Base-by-base conservation (phyloP, 139 green algal genomes). In the Tetraselmis chui region DNA sequence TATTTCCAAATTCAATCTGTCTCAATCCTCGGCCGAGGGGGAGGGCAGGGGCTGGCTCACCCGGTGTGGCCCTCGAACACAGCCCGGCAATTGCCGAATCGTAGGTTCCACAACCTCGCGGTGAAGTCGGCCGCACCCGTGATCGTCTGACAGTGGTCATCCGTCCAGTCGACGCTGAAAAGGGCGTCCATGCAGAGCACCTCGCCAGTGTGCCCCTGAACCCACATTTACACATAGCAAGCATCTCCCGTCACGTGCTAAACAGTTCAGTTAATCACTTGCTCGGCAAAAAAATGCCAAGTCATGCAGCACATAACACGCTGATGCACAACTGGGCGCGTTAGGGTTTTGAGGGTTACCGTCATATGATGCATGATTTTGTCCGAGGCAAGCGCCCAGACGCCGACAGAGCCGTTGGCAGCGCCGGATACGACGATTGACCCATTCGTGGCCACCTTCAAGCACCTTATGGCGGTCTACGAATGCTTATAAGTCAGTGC, bases 111-210 rank as follows among this genome's bases (percentile, higher is more conserved):
- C 32, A 95, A 87, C 0, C 92, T 86, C 0, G 87, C 88, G 0
- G 91, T 94, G 31, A 77, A 75, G 86, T 97, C 94, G 75, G 95
- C 93, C 1, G 83, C 88, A 29, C 83, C 76, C 2, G 92, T 97
- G 0, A 96, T 67, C 11, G 45, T 67, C 45, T 67, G 45, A 18
- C 45, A 67, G 45, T 67, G 45, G 18, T 67, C 45, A 18, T 67
- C 45, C 11, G 45, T 67, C 45, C 45, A 67, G 11, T 67, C 45
- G 11, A 67, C 45, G 45, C 18, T 67, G 45, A 67, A 67, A 18
- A 5, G 18, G 18, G 45, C 45, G 45, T 67, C 45, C 45, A 67
- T 67, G 45, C 45, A 67, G 5, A 67, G 45, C 45, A 67, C 45
- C 45, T 67, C 45, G 45, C 45, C 45, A 18, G 45, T 67, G 45